Conservation (phyloP, 2,329 filamentous ascomycete genomes). For the Claviceps arundinis region DNA sequence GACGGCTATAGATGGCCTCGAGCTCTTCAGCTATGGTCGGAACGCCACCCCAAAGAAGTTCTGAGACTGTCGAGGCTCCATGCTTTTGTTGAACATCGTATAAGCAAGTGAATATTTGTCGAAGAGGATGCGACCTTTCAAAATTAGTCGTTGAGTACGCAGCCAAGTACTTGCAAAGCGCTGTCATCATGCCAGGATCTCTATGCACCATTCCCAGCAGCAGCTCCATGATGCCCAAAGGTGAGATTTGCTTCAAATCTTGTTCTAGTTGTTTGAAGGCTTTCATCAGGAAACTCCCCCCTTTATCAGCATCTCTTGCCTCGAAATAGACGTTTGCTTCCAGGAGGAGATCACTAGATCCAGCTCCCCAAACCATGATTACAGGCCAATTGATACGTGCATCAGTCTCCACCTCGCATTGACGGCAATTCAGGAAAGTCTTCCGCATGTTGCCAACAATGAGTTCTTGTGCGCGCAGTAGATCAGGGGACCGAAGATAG, state of each 20-base stretch:
- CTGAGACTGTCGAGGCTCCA: conserved; percentile 27
- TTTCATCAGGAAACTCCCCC: conserved; percentile 26
- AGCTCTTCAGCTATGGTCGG: conserved; percentile 30
- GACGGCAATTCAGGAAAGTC: conserved; percentile 30
- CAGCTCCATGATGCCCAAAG: conserved; percentile 29
- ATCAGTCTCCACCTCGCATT: conserved; percentile 26
- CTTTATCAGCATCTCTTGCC: conserved; percentile 25
- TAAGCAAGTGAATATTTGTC: conserved; percentile 28
- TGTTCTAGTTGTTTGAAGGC: conserved; percentile 30
- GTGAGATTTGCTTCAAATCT: conserved; percentile 29
- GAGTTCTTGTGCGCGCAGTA: conserved; percentile 30
- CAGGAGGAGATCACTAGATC: conserved; percentile 29
- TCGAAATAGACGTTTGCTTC: conserved; percentile 31
- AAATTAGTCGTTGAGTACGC: conserved; percentile 30
- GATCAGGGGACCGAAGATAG: conserved; percentile 28
- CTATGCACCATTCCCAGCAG: conserved; percentile 30
- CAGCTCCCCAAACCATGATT: conserved; percentile 30
- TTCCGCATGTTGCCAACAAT: conserved; percentile 31
- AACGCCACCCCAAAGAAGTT: conserved; percentile 28
- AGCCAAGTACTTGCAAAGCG: conserved; percentile 30
- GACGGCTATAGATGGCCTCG: conserved; percentile 29
- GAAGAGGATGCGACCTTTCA: conserved; percentile 28
- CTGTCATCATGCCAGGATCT: conserved; percentile 31
- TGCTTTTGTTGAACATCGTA: conserved; percentile 34
- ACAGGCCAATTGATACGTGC: conserved; percentile 26